Base-by-base conservation (phyloP, 352 stramenopile species). In the Globisporangium ultimum region DNA sequence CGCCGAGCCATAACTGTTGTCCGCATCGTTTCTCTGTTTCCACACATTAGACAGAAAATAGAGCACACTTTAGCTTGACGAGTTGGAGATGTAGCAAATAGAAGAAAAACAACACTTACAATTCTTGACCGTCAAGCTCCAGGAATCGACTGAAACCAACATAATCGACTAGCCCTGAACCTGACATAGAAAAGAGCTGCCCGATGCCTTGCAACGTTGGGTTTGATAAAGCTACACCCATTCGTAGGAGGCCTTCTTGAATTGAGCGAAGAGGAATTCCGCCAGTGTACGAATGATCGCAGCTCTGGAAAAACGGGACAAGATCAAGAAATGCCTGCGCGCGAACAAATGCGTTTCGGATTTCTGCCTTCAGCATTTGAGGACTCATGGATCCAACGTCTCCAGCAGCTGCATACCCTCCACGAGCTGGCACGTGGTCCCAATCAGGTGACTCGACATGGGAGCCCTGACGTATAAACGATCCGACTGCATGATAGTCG, bases 161-260 rank as follows among this genome's bases (percentile, higher is more conserved):
- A 52, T 89, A 89, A 60, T 89, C 74, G n/a, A 88, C 58, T n/a
- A 83, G 36, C 1, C 64, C 66, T 1, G 66, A 70, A 0, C 64
- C 63, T 17, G 64, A 64, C 7, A 71, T 64, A 8, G 59, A 66
- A 41, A 87, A 89, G 11, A 79, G 56, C 60, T 84, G 71, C 17
- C 60, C 57, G 28, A 87, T 72, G 13, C 32, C 58, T 38, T 81
- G 63, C 2, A 83, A 38, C 0, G 73, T n/a, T 11, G 68, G 54
- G 20, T 63, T 58, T 8, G 67, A 36, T 13, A 89, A 45, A 6
- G 72, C 64, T 0, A 89, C 67, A 2, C 80, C 75, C 53, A 86
- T 68, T 47, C 68, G 71, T 2, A 55, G 55, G 5, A 89, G 63
- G 11, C 71, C 72, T 36, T 87, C 74, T 38, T 89, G 76, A 10